Percentiles rank a stretch among this genome's conserved stretches.
phyloP scores from a whole-genome alignment of 208 protist species.

The Crithidia sp. region DNA sequence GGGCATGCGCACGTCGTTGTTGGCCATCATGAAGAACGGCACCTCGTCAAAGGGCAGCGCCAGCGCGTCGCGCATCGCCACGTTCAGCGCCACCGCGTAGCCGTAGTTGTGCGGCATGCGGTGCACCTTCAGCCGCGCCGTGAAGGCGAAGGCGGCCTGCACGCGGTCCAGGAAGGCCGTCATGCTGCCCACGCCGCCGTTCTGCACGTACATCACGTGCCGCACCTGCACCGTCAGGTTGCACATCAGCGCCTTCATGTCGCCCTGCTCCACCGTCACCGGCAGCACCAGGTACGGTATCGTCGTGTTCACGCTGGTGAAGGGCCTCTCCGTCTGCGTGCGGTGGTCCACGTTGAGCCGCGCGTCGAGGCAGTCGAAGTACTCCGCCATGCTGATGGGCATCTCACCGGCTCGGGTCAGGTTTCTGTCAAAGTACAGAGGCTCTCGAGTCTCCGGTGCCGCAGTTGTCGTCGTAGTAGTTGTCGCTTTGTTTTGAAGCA shows the following conservation, averaged over 20 bases:
- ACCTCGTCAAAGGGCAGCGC: slow-evolving; percentile 24
- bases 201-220: slow-evolving; percentile 25
- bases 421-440: slow-evolving; percentile 9
- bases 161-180: slow-evolving; percentile 27
- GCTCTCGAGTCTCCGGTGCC: background rate
- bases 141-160: slow-evolving; percentile 32
- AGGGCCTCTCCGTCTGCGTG: slow-evolving; percentile 5
- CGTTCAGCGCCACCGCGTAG: slow-evolving; percentile 24
- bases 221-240: slow-evolving; percentile 13
- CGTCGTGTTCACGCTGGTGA: slow-evolving; percentile 3
- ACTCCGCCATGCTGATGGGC: background rate
- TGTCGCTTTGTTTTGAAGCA: background rate
- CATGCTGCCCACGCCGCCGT: slow-evolving; percentile 10
- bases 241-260: slow-evolving; percentile 33
- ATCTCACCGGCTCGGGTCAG: slow-evolving; percentile 1
- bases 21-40: slow-evolving; percentile 26
- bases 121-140: slow-evolving; percentile 35
- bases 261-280: slow-evolving; percentile 23
- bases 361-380: slow-evolving; percentile 1
- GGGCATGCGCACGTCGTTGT: slow-evolving; percentile 24
- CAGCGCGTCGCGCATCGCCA: slow-evolving; percentile 33
- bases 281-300: slow-evolving; percentile 14
- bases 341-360: slow-evolving; percentile 15
- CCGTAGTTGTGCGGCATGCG: slow-evolving; percentile 23
- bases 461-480: background rate